Evolutionary conservation across 352 stramenopile species (phyloP), one percentile per base, ranked within the genome.

Genomic region (Phytophthora niederhauseri): DNA sequence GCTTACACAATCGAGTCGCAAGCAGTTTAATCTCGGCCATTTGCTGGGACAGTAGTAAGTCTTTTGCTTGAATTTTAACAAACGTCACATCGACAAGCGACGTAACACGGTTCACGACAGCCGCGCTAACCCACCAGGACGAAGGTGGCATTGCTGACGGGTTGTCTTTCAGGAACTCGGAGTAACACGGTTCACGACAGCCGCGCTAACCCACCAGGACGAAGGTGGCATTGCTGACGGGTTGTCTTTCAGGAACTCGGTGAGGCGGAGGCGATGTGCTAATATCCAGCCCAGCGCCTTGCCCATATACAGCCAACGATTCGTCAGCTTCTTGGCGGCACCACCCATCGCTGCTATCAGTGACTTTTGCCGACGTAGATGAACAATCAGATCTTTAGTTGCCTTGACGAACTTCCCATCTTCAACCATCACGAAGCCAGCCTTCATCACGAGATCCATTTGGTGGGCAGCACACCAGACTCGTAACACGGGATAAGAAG

Each of bases 291-390:
- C 0, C 31, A 51, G 34, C 1, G 19, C 36, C 3, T 60, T 60
- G 8, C 34, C 12, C 54, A 60, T 60, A 17, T 60, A 60, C n/a
- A 60, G 7, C 34, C 54, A 60, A 24, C 54, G 20, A 51, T 24
- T 60, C 5, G 54, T 50, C 20, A 60, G 19, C 7, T 60, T 60
- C 6, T 50, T 50, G 31, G 54, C 36, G 12, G 36, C 54, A 41
- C 2, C 12, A 30, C 54, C 34, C 54, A 60, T 50, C 3, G 30
- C 54, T 0, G 36, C 17, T 50, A 51, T 60, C 19, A 60, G 20
- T 12, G 17, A n/a, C 14, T 60, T 50, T 20, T 61, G 55, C 2
- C 38, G 36, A 24, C 55, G 41, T 9, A 61, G 54, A 24, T 61
- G 54, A 30, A 17, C 20, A 34, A 61, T 61, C 7, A 61, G 15